Percentiles rank a stretch among this genome's conserved stretches.
Conservation (phyloP, 495 filamentous ascomycete genomes). For the Penicillium ucsense region DNA sequence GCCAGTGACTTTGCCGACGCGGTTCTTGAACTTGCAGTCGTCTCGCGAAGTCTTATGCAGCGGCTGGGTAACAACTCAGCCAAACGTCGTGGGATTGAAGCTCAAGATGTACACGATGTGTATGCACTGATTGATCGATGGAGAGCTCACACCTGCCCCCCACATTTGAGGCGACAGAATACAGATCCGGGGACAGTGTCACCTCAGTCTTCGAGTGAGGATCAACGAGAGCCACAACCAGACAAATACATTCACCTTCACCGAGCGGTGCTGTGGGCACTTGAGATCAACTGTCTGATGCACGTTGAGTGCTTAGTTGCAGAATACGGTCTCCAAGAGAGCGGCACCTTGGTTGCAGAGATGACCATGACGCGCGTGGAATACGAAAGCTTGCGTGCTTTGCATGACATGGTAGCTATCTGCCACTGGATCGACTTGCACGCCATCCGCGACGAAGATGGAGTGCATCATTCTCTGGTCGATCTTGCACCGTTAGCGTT, state of each 20-base stretch:
- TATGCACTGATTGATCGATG: constrained; percentile 5
- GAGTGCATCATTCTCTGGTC: constrained; percentile 1
- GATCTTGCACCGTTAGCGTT: constrained; percentile 2
- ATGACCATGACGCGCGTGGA: constrained; percentile 17
- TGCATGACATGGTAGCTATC: constrained; percentile 1
- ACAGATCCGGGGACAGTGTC: background rate
- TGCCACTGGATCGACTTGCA: constrained; percentile 1
- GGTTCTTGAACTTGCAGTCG: constrained; percentile 2
- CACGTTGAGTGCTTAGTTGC: constrained; percentile 4
- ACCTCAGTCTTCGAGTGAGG: background rate
- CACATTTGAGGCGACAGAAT: constrained; percentile 2
- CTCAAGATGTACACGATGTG: constrained; percentile 1
- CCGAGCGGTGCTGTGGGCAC: constrained; percentile 3
- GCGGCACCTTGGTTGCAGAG: background rate
- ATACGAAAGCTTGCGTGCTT: constrained; percentile 24
- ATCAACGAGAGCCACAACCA: background rate
- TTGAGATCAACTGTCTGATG: constrained; percentile 7
- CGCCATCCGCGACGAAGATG: background rate
- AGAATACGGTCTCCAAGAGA: constrained; percentile 3
- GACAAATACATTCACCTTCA: constrained; percentile 2
- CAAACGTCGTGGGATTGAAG: constrained; percentile 8
- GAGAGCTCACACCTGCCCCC: constrained; percentile 1
- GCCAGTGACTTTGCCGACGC: constrained; percentile 4
- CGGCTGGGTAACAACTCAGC: constrained; percentile 3
- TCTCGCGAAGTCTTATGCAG: constrained; percentile 5